Conservation (phyloP, 2,329 filamentous ascomycete genomes). For the Colletotrichum magnum region DNA sequence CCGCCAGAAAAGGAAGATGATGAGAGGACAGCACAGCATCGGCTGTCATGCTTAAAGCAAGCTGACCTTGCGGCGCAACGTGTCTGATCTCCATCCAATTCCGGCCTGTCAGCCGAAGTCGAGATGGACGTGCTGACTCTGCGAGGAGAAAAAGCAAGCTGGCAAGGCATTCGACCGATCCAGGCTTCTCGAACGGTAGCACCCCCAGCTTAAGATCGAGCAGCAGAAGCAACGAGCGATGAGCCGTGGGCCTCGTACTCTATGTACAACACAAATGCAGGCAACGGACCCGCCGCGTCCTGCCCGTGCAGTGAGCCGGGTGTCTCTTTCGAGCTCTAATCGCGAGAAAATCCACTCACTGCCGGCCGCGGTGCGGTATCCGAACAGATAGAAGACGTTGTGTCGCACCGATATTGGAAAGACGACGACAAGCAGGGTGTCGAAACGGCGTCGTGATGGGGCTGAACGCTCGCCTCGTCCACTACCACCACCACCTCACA, state of each 20-base stretch:
- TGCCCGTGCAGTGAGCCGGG: background rate
- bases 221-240: too few relatives aligned
- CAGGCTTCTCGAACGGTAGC: background rate
- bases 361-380: constrained; percentile 14
- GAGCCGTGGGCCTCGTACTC: too few relatives aligned
- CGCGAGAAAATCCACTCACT: constrained; percentile 25
- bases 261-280: too few relatives aligned
- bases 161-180: background rate
- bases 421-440: constrained; percentile 27
- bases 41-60: constrained; percentile 7
- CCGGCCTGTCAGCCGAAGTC: background rate
- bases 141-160: background rate
- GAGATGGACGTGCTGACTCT: constrained; percentile 2
- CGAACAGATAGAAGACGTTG: background rate
- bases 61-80: background rate
- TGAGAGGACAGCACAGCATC: background rate
- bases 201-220: background rate
- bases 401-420: constrained; percentile 34
- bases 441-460: constrained; percentile 31
- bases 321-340: constrained; percentile 25
- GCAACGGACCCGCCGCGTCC: background rate
- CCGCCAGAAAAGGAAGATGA: background rate
- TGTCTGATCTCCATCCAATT: constrained; percentile 15
- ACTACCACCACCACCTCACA: constrained; percentile 10
- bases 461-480: constrained; percentile 27